Evolutionary conservation across 106 monocot species (phyloP), one percentile per base, ranked within the genome.

Genomic region (Acorus gramineus): DNA sequence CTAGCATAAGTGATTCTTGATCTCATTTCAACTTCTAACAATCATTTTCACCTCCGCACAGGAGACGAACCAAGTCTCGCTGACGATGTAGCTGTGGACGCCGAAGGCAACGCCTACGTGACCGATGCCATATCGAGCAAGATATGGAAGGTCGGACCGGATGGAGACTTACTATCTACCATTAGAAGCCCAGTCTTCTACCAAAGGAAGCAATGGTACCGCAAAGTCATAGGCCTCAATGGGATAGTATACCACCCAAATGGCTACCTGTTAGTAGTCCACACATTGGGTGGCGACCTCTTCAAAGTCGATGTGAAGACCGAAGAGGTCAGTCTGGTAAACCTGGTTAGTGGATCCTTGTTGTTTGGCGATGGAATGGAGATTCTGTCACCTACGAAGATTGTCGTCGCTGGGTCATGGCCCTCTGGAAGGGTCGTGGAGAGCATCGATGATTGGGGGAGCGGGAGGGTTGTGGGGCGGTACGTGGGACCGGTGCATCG

Each of bases 211-310:
- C 69, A 67, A 44, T 80, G 78, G 76, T 66, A 71, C 49, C 43
- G 73, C 66, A 87, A 73, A 69, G 14, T 96, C 4, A 5, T 85
- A 10, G 85, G 80, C 2, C 84, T 96, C 45, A 96, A 96, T 61
- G 95, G 95, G 4, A 90, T 96, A 2, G 78, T 90, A 2, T 77
- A 80, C 80, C 87, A 96, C 68, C 87, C 82, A 0, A 69, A 82
- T 56, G 90, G 90, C 52, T 96, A 74, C 61, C 90, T 96, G 13
- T 85, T 96, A 3, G 87, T 87, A 52, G 69, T 90, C 47, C 95
- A 96, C 75, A 96, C 90, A 3, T 66, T 67, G 42, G 73, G 68
- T 10, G 95, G 95, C 46, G 28, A 55, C 48, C 90, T 96, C 11
- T 96, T 90, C 75, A 90, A 83, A 68, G 67, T 90, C 13, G 66